Base-by-base conservation (phyloP, 2,329 filamentous ascomycete species). In the Tolypocladium album region DNA sequence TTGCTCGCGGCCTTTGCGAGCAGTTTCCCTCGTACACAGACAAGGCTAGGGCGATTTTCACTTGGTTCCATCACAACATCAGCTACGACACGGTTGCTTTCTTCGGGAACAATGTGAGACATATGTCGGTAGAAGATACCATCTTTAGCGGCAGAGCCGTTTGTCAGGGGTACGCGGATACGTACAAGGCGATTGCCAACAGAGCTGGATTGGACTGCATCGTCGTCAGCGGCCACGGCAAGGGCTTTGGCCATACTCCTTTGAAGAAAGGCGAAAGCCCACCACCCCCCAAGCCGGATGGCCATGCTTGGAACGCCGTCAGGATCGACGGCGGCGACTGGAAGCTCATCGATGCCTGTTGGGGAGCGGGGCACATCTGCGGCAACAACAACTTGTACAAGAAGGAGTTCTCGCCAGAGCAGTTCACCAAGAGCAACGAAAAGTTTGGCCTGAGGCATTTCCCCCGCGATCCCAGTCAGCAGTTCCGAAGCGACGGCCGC, bases 31-130 rank as follows among this genome's bases (percentile, higher is more conserved):
- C 90, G 0, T 76, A 79, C 1, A 96, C 93, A 0, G 93, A 97
- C 73, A 97, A 97, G 76, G 93, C 94, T 2, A 83, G 94, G 36
- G 91, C 86, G 2, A 90, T 99, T 61, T 97, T 97, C 71, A 90
- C 89, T 1, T 99, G 94, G 94, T 85, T 92, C 47, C 93, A 97
- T 74, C 87, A 97, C 73, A 97, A 97, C 67, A 87, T 99, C 61
- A 81, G 81, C 55, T 99, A 97, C 71, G 90, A 97, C 70, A 85
- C 86, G 0, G 80, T 84, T 34, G 82, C 87, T 31, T 96, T 97
- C 76, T 95, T 95, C 69, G 83, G 81, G 60, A 83, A 86, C 42
- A 85, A 78, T 55, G 77, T 96, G 39, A 81, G 85, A 63, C 78
- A 82, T 9, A 86, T 85, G 50, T 88, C 85, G 0, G 88, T 91